These are phyloP conservation scores for Diversispora eburnea DNA, from an alignment of 192 early-diverging fungal species.

Conservation along the genomic window DNA sequence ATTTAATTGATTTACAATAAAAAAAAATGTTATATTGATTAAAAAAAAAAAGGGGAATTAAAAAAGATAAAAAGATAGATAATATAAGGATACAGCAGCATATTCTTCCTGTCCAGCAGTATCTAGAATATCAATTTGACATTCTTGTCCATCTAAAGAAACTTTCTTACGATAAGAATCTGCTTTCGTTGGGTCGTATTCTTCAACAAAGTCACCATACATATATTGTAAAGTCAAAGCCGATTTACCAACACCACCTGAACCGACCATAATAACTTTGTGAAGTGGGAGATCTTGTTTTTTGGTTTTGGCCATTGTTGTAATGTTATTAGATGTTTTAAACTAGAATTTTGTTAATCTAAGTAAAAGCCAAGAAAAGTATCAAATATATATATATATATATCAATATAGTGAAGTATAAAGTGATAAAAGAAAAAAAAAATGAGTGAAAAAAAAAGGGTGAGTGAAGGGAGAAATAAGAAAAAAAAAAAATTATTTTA, in stretches of 20 bases:
- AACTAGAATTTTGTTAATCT: not conserved
- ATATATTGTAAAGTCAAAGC: constrained; percentile 86
- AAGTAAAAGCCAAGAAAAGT: not conserved
- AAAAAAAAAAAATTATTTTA: too few species aligned
- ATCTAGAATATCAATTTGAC: constrained; percentile 87
- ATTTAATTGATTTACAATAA: too few species aligned
- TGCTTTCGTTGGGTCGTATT: constrained; percentile 92
- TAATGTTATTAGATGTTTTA: not conserved
- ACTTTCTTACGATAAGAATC: constrained; percentile 88
- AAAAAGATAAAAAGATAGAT: not conserved
- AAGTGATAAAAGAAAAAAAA: too few species aligned
- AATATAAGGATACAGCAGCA: constrained; percentile 59
- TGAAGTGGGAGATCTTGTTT: constrained; percentile 71
- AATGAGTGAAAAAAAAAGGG: too few species aligned
- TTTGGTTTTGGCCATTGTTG: constrained; percentile 65
- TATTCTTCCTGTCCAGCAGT: constrained; percentile 91
- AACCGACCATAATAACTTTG: constrained; percentile 91
- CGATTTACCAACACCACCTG: constrained; percentile 87
- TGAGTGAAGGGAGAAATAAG: too few species aligned
- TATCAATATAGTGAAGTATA: too few species aligned
- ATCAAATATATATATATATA: too few species aligned
- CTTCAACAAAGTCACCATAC: constrained; percentile 93
- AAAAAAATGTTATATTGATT: too few species aligned
- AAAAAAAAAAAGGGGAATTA: too few species aligned
- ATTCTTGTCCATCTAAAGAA: constrained; percentile 65